phyloP scores from a whole-genome alignment of 805 yeast genomes.

The Saccharomycopsis sp. region DNA sequence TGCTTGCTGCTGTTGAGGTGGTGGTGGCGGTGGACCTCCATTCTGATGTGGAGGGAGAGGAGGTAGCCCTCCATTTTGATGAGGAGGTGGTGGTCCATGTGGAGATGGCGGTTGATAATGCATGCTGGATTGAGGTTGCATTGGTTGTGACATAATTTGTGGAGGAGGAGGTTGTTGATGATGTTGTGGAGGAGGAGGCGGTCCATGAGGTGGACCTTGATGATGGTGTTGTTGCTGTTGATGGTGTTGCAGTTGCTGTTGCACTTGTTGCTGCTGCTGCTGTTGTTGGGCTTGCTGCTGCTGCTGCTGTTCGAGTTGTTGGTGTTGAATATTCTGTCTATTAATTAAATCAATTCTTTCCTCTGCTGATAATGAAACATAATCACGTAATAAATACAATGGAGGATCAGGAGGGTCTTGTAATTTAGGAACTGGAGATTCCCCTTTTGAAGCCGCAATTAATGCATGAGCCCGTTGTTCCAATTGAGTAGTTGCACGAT shows the following conservation, averaged over 20 bases:
- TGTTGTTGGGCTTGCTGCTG: constrained; percentile 20
- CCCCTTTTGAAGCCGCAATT: constrained; percentile 36
- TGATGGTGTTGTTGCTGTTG: constrained; percentile 22
- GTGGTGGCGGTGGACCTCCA: constrained; percentile 4
- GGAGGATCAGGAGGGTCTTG: constrained; percentile 46
- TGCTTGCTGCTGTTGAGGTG: neutral
- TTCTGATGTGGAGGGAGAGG: constrained; percentile 9
- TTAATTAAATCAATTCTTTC: constrained; percentile 26
- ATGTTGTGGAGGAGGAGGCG: constrained; percentile 9
- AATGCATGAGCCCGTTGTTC: constrained; percentile 40
- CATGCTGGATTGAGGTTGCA: constrained; percentile 23
- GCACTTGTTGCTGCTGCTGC: constrained; percentile 22
- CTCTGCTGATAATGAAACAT: constrained; percentile 30
- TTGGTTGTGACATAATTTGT: constrained; percentile 22
- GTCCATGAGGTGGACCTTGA: constrained; percentile 2
- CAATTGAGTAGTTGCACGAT: constrained; percentile 34
- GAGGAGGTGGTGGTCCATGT: constrained; percentile 20
- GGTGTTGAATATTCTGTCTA: constrained; percentile 17
- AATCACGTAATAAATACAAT: constrained; percentile 27
- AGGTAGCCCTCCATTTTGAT: too few relatives aligned
- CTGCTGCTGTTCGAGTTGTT: constrained; percentile 21
- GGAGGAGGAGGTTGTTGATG: constrained; percentile 4
- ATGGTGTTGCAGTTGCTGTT: constrained; percentile 25
- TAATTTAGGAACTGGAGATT: constrained; percentile 38
- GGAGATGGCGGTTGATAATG: constrained; percentile 22